These are phyloP conservation scores for Galerina marginata DNA, from an alignment of 768 basidiomycete genomes.

Conservation along the genomic window DNA sequence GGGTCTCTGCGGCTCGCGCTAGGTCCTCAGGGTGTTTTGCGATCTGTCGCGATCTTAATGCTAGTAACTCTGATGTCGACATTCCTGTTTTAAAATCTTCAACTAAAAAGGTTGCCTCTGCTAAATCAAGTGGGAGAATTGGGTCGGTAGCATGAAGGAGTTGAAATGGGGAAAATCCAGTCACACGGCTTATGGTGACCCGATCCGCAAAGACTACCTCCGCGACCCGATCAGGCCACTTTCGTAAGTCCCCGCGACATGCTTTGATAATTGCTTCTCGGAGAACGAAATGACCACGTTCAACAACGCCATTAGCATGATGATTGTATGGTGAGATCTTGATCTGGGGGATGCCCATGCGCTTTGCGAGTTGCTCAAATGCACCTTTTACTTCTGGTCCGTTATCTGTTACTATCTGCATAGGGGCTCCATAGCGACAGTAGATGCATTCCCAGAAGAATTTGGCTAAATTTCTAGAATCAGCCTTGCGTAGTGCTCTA, in stretches of 20 bases:
- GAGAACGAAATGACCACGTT: constrained; percentile 30
- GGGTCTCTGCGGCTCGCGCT: background rate
- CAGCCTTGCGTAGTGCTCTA: background rate
- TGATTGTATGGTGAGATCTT: constrained; percentile 45
- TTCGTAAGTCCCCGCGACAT: background rate
- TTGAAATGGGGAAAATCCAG: constrained; percentile 37
- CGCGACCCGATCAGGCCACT: constrained; percentile 35
- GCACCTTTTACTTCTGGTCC: constrained; percentile 22
- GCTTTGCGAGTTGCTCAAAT: constrained; percentile 9
- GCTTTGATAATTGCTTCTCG: constrained; percentile 33
- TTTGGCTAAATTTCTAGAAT: constrained; percentile 14
- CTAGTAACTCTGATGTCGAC: constrained; percentile 14
- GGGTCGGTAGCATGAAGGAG: constrained; percentile 35
- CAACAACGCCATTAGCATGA: constrained; percentile 38
- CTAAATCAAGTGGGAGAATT: constrained; percentile 15
- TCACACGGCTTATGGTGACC: constrained; percentile 26
- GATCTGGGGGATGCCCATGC: constrained; percentile 37
- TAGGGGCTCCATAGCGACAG: background rate
- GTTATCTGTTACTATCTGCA: background rate
- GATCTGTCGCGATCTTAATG: background rate
- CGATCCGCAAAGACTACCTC: constrained; percentile 25
- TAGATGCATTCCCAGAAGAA: background rate
- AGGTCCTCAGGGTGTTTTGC: background rate
- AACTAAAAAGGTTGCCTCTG: constrained; percentile 15
- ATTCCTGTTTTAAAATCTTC: background rate